These are phyloP conservation scores for Prunus padus DNA, from an alignment of 306 rosid genomes.

Conservation along the genomic window DNA sequence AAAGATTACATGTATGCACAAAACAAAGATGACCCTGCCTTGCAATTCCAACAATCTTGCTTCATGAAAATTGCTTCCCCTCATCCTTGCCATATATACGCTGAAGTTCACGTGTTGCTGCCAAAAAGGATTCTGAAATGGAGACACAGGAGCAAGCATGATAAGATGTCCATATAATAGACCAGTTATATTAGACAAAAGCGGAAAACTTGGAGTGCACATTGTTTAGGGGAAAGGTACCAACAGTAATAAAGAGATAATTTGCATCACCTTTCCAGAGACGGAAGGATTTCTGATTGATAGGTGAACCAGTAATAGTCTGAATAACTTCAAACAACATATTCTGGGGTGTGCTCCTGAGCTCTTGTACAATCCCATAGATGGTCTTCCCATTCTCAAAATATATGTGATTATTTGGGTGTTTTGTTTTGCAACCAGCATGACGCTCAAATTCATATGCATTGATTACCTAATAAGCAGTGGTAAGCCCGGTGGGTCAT, in stretches of 20 bases:
- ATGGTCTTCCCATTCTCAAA: slow-evolving; percentile 83
- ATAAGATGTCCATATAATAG: slow-evolving; percentile 16
- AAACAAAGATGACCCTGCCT: slow-evolving; percentile 30
- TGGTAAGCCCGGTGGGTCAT: slow-evolving; percentile 5
- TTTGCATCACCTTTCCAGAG: slow-evolving; percentile 60
- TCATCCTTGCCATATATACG: slow-evolving; percentile 64
- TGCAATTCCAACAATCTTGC: slow-evolving; percentile 22
- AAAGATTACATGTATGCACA: slow-evolving; percentile 33
- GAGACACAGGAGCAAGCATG: slow-evolving; percentile 10
- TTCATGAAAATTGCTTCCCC: slow-evolving; percentile 39
- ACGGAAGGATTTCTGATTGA: slow-evolving; percentile 71
- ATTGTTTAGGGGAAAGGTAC: background rate
- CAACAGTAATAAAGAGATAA: background rate
- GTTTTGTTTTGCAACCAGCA: slow-evolving; percentile 82
- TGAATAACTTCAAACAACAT: slow-evolving; percentile 71
- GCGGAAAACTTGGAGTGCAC: background rate
- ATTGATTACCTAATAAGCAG: slow-evolving; percentile 53
- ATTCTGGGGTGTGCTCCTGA: slow-evolving; percentile 70
- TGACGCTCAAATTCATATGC: slow-evolving; percentile 86
- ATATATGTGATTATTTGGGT: slow-evolving; percentile 81
- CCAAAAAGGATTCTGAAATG: slow-evolving; percentile 62
- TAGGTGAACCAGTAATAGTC: slow-evolving; percentile 70
- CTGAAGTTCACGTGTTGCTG: slow-evolving; percentile 66
- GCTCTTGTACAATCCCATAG: slow-evolving; percentile 81
- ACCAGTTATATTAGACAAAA: slow-evolving; percentile 10